phyloP scores from a whole-genome alignment of 768 basidiomycete species.

The Lentinula sp. region DNA sequence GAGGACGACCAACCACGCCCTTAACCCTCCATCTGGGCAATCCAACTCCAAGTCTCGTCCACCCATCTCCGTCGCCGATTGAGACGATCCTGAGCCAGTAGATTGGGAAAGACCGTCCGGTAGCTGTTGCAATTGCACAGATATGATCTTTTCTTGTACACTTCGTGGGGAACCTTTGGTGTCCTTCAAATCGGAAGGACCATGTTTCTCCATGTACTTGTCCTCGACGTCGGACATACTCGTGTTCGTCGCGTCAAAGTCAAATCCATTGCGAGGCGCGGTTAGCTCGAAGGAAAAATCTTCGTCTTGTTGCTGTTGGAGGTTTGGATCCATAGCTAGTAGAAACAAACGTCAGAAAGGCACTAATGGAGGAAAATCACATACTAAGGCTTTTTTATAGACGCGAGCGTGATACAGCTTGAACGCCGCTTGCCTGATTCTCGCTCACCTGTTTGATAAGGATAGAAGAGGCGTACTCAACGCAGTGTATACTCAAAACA shows the following conservation, averaged over 20 bases:
- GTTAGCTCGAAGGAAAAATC: neutral
- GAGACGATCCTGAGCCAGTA: neutral
- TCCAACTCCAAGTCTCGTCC: neutral
- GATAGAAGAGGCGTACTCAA: neutral
- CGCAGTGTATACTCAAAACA: neutral
- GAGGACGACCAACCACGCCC: conserved; percentile 31
- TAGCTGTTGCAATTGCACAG: neutral
- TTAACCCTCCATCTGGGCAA: conserved; percentile 33
- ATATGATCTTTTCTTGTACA: neutral
- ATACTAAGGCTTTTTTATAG: neutral
- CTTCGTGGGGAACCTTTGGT: neutral
- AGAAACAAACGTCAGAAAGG: neutral
- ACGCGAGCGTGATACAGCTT: neutral
- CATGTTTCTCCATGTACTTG: neutral
- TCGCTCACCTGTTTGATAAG: neutral
- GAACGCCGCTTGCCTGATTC: neutral
- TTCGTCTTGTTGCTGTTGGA: neutral
- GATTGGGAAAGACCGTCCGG: neutral
- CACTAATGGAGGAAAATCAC: neutral
- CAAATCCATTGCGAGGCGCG: neutral
- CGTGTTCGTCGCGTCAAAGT: neutral
- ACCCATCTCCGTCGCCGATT: neutral
- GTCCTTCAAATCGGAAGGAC: neutral
- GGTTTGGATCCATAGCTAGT: neutral
- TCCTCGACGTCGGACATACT: neutral